phyloP scores from a whole-genome alignment of 257 asterid genomes.

The Solanum gracilifrons region DNA sequence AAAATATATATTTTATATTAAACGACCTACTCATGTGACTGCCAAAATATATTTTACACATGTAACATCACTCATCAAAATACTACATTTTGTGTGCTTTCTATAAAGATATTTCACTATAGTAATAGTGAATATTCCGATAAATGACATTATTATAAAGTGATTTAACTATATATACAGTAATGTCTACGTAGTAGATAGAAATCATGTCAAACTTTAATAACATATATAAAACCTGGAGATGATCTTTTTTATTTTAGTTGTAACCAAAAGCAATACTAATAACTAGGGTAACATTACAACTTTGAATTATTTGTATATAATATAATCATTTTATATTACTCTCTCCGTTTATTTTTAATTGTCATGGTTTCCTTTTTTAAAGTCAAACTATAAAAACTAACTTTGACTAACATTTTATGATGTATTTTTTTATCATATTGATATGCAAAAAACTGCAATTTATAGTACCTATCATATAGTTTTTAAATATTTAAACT shows the following conservation, averaged over 20 bases:
- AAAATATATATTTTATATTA: too few species aligned
- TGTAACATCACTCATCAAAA: background rate
- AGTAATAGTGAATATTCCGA: too few species aligned
- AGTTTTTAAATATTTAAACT: too few species aligned
- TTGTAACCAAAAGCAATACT: conserved; percentile 1
- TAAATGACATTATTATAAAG: background rate
- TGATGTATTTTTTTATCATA: background rate
- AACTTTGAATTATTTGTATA: background rate
- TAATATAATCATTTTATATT: background rate
- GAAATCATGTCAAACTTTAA: conserved; percentile 14
- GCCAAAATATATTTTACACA: background rate
- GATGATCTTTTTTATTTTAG: conserved; percentile 10
- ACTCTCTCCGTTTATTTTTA: rapidly evolving
- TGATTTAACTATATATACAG: background rate
- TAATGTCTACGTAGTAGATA: background rate
- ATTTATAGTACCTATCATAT: too few species aligned
- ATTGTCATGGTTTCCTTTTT: too few species aligned
- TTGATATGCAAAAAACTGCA: too few species aligned
- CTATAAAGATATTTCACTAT: background rate
- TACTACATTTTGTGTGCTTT: too few species aligned
- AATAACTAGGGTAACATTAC: background rate
- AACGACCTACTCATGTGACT: background rate
- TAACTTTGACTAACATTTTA: too few species aligned
- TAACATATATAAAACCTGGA: conserved; percentile 51
- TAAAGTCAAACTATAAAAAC: too few species aligned